phyloP scores from a whole-genome alignment of 2,329 filamentous ascomycete genomes.

The Cladosporium halotolerans region DNA sequence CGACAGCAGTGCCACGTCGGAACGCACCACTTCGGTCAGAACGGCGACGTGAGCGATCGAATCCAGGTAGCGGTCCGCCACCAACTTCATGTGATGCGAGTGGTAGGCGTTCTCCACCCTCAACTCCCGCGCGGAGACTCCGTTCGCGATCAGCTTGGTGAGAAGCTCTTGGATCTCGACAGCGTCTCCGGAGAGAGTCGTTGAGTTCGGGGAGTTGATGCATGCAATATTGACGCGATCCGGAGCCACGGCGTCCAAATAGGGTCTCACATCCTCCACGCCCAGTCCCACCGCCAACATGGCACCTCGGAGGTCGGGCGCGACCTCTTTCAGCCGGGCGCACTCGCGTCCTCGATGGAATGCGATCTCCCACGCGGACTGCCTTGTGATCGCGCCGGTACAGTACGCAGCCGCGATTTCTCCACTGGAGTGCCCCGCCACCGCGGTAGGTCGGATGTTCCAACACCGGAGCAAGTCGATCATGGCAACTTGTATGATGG shows the following conservation, averaged over 20 bases:
- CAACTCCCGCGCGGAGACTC: constrained; percentile 33
- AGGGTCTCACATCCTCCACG: constrained; percentile 17
- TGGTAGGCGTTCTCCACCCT: constrained; percentile 38
- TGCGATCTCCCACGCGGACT: constrained; percentile 12
- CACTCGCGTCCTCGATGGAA: constrained; percentile 16
- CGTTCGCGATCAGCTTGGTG: constrained; percentile 28
- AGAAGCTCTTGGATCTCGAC: constrained; percentile 31
- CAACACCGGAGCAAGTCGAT: constrained; percentile 32
- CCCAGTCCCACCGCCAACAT: constrained; percentile 32
- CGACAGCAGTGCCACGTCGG: neutral
- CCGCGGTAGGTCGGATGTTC: constrained; percentile 16
- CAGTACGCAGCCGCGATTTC: constrained; percentile 28
- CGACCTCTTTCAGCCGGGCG: neutral
- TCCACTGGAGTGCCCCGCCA: constrained; percentile 25
- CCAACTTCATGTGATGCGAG: constrained; percentile 30
- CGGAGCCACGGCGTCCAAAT: constrained; percentile 3
- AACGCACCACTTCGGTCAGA: too few species aligned
- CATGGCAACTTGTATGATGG: constrained; percentile 48
- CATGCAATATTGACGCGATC: constrained; percentile 29
- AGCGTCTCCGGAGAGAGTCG: constrained; percentile 41
- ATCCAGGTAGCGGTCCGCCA: neutral
- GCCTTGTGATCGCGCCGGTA: constrained; percentile 12
- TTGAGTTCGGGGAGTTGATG: constrained; percentile 35
- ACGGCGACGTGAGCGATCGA: neutral
- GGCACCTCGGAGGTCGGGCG: constrained; percentile 19